These are phyloP conservation scores for Chlorella sp. DNA, from an alignment of 139 green algal genomes.

Conservation along the genomic window DNA sequence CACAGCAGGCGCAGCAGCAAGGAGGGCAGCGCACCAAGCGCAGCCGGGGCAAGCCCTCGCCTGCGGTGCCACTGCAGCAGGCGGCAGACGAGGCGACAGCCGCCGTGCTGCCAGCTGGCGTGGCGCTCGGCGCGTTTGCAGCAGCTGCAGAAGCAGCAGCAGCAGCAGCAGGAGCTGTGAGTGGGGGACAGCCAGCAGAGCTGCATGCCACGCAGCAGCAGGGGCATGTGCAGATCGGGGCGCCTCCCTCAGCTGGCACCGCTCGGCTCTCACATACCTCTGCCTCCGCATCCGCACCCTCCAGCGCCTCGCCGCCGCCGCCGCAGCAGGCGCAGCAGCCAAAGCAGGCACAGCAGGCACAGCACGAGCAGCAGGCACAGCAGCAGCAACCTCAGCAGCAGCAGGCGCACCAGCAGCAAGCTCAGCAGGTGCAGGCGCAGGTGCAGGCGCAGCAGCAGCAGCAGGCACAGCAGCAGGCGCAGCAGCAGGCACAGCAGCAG, in stretches of 20 bases:
- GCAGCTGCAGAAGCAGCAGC: not conserved
- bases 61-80: not conserved
- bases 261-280: not conserved
- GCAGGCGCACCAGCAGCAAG: not conserved
- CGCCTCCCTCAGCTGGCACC: not conserved
- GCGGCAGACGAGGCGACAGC: not conserved
- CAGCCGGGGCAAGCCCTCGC: slow-evolving; percentile 4
- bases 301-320: not conserved
- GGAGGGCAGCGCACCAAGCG: slow-evolving; percentile 13
- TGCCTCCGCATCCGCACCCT: not conserved
- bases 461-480: not conserved
- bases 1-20: not conserved
- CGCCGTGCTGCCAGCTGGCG: not conserved
- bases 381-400: not conserved
- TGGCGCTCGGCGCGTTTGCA: not conserved
- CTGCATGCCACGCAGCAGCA: not conserved
- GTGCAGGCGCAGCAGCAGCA: not conserved
- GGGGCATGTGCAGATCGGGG: not conserved
- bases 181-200: not conserved
- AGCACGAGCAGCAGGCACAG: not conserved
- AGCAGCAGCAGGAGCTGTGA: not conserved
- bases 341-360: not conserved
- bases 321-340: not conserved
- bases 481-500: not conserved
- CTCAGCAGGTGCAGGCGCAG: too few species aligned